Conservation (phyloP, 208 protist species). For the Trypanosoma congolense region DNA sequence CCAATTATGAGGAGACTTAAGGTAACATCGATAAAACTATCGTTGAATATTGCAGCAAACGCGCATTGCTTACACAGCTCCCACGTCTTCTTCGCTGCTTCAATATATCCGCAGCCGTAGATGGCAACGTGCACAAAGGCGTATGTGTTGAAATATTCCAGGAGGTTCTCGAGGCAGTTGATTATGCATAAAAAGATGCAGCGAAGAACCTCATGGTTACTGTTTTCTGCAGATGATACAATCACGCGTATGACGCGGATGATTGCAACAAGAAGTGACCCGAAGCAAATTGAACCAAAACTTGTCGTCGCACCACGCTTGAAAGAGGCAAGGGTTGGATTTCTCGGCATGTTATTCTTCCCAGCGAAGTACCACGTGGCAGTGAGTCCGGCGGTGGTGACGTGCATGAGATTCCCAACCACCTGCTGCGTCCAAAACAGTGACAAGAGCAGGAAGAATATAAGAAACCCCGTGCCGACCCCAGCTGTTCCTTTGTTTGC, state of each 20-base stretch:
- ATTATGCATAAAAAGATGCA: constrained; percentile 38
- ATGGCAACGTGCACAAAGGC: constrained; percentile 91
- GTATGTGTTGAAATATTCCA: constrained; percentile 91
- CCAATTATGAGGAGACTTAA: constrained; percentile 53
- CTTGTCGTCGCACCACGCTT: constrained; percentile 73
- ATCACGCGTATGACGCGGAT: constrained; percentile 74
- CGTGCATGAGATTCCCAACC: constrained; percentile 76
- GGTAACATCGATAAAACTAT: constrained; percentile 70
- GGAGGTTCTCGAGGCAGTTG: constrained; percentile 48
- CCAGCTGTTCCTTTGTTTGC: constrained; percentile 18
- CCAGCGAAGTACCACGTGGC: constrained; percentile 90
- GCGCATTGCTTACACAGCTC: constrained; percentile 70
- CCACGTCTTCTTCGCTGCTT: constrained; percentile 85
- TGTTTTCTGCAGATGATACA: constrained; percentile 22
- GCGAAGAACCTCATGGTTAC: constrained; percentile 46
- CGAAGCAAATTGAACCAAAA: constrained; percentile 91
- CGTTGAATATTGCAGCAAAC: constrained; percentile 86
- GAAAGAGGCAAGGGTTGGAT: constrained; percentile 68
- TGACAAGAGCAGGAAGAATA: constrained; percentile 28
- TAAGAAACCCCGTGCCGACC: constrained; percentile 36
- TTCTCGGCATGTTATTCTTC: constrained; percentile 47
- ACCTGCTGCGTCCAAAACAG: constrained; percentile 22
- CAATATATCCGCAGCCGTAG: constrained; percentile 89
- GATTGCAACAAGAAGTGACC: constrained; percentile 84
- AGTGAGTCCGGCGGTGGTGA: constrained; percentile 69